A percentile compares a stretch with the other conserved stretches of the same genome.
These are phyloP conservation scores for Fusarium mangiferae DNA, from an alignment of 2,329 filamentous ascomycete species.

Conservation along the genomic window DNA sequence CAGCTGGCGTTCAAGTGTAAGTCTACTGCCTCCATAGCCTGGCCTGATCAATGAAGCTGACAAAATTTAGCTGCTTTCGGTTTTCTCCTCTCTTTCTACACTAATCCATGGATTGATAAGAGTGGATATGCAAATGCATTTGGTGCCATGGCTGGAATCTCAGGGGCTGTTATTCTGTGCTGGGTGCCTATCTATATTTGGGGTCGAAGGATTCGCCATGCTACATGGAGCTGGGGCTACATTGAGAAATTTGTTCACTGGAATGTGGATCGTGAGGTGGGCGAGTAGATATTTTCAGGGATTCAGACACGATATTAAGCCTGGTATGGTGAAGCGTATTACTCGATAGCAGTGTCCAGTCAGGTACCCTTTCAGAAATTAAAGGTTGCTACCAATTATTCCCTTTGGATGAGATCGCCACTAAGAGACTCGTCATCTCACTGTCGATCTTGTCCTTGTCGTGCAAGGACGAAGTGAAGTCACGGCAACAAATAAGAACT, in stretches of 20 bases:
- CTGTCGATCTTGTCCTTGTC: not conserved
- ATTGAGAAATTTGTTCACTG: not conserved
- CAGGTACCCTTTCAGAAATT: not conserved
- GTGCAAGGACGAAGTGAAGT: too few species aligned
- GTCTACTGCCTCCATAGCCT: constrained; percentile 16
- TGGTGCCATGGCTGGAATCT: constrained; percentile 63
- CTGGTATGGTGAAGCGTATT: not conserved
- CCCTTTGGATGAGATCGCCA: fast-evolving
- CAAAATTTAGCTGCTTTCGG: constrained; percentile 59
- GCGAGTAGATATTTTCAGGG: not conserved
- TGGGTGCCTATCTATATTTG: not conserved
- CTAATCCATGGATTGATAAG: constrained; percentile 65
- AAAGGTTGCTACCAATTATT: fast-evolving
- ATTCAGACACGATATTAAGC: fast-evolving
- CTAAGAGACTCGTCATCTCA: not conserved
- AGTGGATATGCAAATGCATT: constrained; percentile 63
- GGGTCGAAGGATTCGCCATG: not conserved
- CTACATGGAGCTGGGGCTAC: not conserved
- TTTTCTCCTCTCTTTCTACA: constrained; percentile 69
- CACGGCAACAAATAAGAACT: too few species aligned
- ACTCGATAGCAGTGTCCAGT: fast-evolving
- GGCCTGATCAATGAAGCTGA: not conserved
- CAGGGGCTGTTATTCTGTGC: not conserved
- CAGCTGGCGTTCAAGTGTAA: constrained; percentile 65
- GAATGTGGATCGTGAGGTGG: not conserved